These are phyloP conservation scores for Venturiaceae sp. DNA, from an alignment of 2,329 filamentous ascomycete genomes.

Conservation along the genomic window DNA sequence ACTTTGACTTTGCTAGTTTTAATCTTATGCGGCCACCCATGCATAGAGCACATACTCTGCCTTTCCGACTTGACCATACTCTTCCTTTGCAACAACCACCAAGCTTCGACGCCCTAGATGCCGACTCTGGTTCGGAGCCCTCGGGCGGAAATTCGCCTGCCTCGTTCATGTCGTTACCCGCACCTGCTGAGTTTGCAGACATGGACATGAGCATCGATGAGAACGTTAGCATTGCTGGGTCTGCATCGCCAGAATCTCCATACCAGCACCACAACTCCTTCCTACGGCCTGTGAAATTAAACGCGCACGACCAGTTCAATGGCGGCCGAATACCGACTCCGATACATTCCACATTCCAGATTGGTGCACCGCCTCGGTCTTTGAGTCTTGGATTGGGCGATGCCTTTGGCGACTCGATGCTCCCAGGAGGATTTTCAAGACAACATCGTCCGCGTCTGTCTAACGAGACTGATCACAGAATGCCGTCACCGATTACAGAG, in stretches of 20 bases:
- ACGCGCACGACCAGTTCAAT: conserved; percentile 7
- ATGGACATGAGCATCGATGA: conserved; percentile 27
- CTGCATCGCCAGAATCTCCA: conserved; percentile 18
- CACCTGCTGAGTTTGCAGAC: conserved; percentile 11
- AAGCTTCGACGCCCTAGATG: background rate
- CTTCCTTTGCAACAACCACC: background rate
- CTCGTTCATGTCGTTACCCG: conserved; percentile 2
- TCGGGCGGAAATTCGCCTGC: conserved; percentile 4
- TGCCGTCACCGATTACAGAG: conserved; percentile 31
- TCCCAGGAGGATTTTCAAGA: conserved; percentile 16
- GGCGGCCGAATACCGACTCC: conserved; percentile 27
- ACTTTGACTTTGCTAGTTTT: background rate
- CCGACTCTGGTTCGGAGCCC: background rate
- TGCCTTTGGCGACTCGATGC: conserved; percentile 18
- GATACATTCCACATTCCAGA: conserved; percentile 26
- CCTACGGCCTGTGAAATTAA: background rate
- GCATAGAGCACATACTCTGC: conserved; percentile 4
- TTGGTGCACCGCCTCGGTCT: conserved; percentile 9
- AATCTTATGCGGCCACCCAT: conserved; percentile 2
- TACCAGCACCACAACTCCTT: conserved; percentile 20
- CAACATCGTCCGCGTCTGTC: conserved; percentile 13
- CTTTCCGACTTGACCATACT: conserved; percentile 3
- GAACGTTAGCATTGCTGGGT: conserved; percentile 23
- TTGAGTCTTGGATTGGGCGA: conserved; percentile 6
- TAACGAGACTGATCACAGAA: conserved; percentile 14